A percentile compares a stretch with the other conserved stretches of the same genome.
phyloP scores from a whole-genome alignment of 2,329 filamentous ascomycete genomes.

The Colletotrichum nymphaeae region DNA sequence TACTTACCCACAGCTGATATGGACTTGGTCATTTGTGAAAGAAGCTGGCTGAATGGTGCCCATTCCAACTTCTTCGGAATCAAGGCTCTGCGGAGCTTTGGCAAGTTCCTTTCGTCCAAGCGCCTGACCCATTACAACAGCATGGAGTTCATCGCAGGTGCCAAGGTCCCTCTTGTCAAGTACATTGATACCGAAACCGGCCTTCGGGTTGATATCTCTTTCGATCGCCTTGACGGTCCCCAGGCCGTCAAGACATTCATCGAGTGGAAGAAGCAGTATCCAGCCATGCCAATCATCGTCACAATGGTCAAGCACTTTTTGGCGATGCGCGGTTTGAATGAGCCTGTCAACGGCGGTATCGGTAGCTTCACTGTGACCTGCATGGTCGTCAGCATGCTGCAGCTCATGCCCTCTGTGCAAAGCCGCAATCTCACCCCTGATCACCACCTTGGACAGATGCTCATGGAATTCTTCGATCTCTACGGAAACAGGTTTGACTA shows the following conservation, averaged over 20 bases:
- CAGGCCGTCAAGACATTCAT: conserved; percentile 84
- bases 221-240: conserved; percentile 89
- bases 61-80: conserved; percentile 58
- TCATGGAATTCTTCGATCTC: conserved; percentile 89
- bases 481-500: conserved; percentile 88
- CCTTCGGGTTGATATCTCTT: conserved; percentile 91
- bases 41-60: conserved; percentile 51
- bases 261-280: conserved; percentile 82
- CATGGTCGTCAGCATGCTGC: conserved; percentile 88
- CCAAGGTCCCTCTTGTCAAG: conserved; percentile 93
- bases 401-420: conserved; percentile 80
- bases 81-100: conserved; percentile 72
- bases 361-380: conserved; percentile 96
- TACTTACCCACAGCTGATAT: conserved; percentile 84
- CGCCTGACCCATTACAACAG: conserved; percentile 68
- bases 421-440: conserved; percentile 67
- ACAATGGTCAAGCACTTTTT: conserved; percentile 93
- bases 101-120: conserved; percentile 65
- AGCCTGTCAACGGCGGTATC: conserved; percentile 90
- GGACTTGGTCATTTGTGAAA: conserved; percentile 85
- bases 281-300: conserved; percentile 87
- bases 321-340: conserved; percentile 88
- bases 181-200: conserved; percentile 83
- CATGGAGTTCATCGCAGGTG: conserved; percentile 76
- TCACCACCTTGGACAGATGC: conserved; percentile 80